Evolutionary conservation across 2,329 filamentous ascomycete genomes (phyloP), one percentile per base, ranked within the genome.

Genomic region (Ceratocystiopsis minuta): DNA sequence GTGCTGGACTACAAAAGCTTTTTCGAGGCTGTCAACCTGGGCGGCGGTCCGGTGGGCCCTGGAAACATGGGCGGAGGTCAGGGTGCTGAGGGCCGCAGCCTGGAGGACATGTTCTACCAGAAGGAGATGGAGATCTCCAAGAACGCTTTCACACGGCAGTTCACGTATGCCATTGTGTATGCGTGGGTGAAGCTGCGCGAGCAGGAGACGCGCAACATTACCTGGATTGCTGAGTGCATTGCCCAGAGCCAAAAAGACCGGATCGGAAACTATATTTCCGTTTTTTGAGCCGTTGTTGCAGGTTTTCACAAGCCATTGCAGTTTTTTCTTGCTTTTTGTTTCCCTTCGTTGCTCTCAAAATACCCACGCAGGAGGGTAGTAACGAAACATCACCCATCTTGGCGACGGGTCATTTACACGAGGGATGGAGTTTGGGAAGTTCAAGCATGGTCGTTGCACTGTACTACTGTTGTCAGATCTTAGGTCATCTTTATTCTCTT

Each of bases 51-150:
- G 32, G 72, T 75, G 5, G 76, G 81, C 4, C 72, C 85, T 28
- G 84, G 85, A 37, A 93, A 92, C 60, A 85, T 87, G 80, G 75
- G 75, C 18, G 80, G 83, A 46, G 85, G 85, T 46, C 68, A 73
- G n/a, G 77, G 79, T 20, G 68, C 75, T 15, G 86, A 94, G 51
- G 80, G 83, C 39, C 86, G 83, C 65, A 95, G 87, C 53, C 62
- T 98, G 53, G 90, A 98, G 58, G 90, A 98, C 56, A 70, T 98
- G 66, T 98, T 98, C 64, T 98, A 98, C 60, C 85, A 95, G 61
- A 96, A 94, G 65, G 90, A 98, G 65, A 96, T 96, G 90, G 87
- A 98, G 59, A 80, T 96, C 49, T 88, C 83, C 43, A 98, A 98
- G 70, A 65, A 80, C 46, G 85, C 87, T 10, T 98, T 98, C 57